phyloP scores from a whole-genome alignment of 805 yeast species.

The Ogataea dorogensis region DNA sequence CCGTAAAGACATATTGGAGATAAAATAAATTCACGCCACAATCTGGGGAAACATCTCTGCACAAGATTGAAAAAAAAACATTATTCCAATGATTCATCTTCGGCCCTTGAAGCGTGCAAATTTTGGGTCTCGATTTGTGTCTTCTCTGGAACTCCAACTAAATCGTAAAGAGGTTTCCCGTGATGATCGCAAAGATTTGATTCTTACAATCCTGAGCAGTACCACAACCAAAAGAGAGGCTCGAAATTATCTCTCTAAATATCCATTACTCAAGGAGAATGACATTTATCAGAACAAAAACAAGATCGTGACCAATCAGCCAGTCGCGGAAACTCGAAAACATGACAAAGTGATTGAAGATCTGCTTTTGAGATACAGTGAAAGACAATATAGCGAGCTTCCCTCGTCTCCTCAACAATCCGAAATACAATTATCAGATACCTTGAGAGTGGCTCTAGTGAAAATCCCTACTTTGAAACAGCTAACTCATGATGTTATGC shows the following conservation, averaged over 20 bases:
- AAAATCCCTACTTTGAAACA: conserved; percentile 43
- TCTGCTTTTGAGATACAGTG: conserved; percentile 24
- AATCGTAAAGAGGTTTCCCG: conserved; percentile 32
- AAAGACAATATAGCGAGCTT: conserved; percentile 9
- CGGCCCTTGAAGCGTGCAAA: neutral
- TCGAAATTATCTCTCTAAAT: conserved; percentile 70
- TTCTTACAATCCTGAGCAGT: conserved; percentile 80
- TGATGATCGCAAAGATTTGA: conserved; percentile 60
- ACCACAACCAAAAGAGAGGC: conserved; percentile 96
- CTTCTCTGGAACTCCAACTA: conserved; percentile 28
- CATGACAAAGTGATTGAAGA: conserved; percentile 35
- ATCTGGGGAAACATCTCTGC: conserved; percentile 10
- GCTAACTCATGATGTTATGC: conserved; percentile 35
- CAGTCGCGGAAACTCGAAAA: conserved; percentile 22
- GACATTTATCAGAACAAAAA: conserved; percentile 30
- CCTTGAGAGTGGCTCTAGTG: conserved; percentile 56
- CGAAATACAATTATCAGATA: conserved; percentile 33
- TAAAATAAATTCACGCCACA: conserved; percentile 7
- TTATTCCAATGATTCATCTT: conserved; percentile 1
- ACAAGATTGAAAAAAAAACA: neutral
- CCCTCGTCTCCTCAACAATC: conserved; percentile 11
- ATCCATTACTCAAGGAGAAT: conserved; percentile 44
- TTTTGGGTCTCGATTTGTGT: conserved; percentile 9
- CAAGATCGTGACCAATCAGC: conserved; percentile 13
- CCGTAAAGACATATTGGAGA: conserved; percentile 1